phyloP scores from a whole-genome alignment of 2,329 filamentous ascomycete species.

The Diaporthe batatas region DNA sequence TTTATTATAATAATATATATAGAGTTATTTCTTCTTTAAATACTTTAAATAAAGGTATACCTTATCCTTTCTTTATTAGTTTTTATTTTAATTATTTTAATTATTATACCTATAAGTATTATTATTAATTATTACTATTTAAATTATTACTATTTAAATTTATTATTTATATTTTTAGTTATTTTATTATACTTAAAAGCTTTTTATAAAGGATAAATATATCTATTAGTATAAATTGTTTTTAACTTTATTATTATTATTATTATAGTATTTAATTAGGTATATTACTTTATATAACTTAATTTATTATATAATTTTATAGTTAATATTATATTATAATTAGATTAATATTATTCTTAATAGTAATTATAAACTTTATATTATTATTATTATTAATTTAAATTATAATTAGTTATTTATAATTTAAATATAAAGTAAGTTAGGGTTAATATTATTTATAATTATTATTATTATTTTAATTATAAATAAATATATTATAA shows the following conservation, averaged over 20 bases:
- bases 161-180: background rate
- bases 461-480: background rate
- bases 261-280: background rate
- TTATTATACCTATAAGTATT: too few relatives aligned
- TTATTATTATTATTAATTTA: background rate
- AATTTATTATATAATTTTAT: conserved; percentile 8
- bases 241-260: background rate
- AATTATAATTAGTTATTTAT: background rate
- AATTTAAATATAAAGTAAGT: background rate
- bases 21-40: too few relatives aligned
- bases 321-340: background rate
- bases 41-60: too few relatives aligned
- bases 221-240: background rate
- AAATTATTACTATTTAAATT: background rate
- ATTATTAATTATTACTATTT: background rate
- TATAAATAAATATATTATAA: background rate
- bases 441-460: background rate
- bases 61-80: too few relatives aligned
- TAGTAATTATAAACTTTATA: background rate
- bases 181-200: background rate
- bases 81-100: too few relatives aligned
- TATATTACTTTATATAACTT: background rate
- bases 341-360: background rate
- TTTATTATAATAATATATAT: too few relatives aligned
- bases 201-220: background rate